Evolutionary conservation across 192 early-diverging fungal genomes (phyloP), one percentile per base, ranked within the genome.

Genomic region (Geranomyces michiganensis): DNA sequence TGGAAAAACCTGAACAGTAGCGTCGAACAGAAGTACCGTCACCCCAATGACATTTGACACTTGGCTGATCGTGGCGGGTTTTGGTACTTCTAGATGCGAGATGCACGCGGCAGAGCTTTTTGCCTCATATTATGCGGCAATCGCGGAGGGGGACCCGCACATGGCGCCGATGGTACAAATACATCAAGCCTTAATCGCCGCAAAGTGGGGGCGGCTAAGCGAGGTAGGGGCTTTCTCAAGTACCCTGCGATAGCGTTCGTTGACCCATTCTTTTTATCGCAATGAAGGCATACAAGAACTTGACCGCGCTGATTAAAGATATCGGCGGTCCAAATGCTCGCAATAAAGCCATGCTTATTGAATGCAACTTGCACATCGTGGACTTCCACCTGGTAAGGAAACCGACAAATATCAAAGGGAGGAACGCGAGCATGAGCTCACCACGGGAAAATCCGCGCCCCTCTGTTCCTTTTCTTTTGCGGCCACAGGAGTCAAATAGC

Each of bases 341-440:
- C 3, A 53, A 60, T 17, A 60, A 27, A 60, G 21, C 29, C 21
- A 5, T 31, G 31, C 58, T 60, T 8, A 29, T 60, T 17, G 58
- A 60, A 60, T 60, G 58, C 58, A 31, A 60, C 19, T 29, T 60
- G 8, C 58, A 60, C 4, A 19, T 60, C 21, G 58, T 29, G 31
- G 58, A 60, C 6, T 29, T 60, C 26, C 31, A 60, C 26, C 31
- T 31, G 21, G 58, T 60, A 60, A 32, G 58, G 6, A n/a, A n/a
- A n/a, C n/a, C n/a, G n/a, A n/a, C 26, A 2, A 60, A 41, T 41
- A 41, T 3, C 36, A 41, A 41, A 41, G 10, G 36, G 5, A 7
- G 36, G 36, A 3, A 41, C n/a, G n/a, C n/a, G n/a, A n/a, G n/a
- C n/a, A n/a, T n/a, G n/a, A n/a, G n/a, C n/a, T n/a, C n/a, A n/a